Base-by-base conservation (phyloP, 225 moss, liverwort and hornwort genomes). In the Bryoerythrophyllum caledonicum region DNA sequence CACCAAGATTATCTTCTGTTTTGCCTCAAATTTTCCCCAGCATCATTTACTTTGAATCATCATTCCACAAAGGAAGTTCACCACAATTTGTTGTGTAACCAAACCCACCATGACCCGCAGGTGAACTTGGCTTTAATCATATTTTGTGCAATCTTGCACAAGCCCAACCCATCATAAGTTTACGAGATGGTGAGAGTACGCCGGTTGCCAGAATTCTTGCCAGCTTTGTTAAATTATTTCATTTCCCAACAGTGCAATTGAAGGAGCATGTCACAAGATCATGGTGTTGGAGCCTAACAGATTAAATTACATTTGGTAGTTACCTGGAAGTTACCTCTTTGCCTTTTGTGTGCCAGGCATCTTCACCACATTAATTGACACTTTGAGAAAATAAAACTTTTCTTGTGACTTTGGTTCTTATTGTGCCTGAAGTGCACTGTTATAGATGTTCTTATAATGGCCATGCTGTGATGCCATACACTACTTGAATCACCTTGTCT, bases 161-260 rank as follows among this genome's bases (percentile, higher is more conserved):
- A 10, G 43, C 58, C 4, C 10, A 26, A 59, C 12, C 27, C 59
- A 71, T 43, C 59, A 59, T 71, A 71, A 43, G 20, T 27, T 27
- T 43, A 13, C 12, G 25, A 41, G 58, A 59, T 1, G 5, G 41
- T 43, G 41, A 27, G 20, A 41, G 71, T 59, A 71, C 13, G 7
- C 28, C 27, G 27, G 71, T 41, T 27, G 66, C 46, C 27, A 26
- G 40, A 71, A 43, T 27, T n/a, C 28, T 59, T 71, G 71, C 70
- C 26, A 56, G 70, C 40, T 70, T 57, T 26, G 24, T 5, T 60
- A 8, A 30, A 15, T 60, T 56, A 25, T 57, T 25, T 40, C 38
- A 26, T 37, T 48, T 70, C 70, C 25, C 26, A 57, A 5, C 70
- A 68, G 54, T 12, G 54, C 54, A 53, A 16, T 16, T 54, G 35